Conservation (phyloP, 768 basidiomycete species). For the Lactarius indigo region DNA sequence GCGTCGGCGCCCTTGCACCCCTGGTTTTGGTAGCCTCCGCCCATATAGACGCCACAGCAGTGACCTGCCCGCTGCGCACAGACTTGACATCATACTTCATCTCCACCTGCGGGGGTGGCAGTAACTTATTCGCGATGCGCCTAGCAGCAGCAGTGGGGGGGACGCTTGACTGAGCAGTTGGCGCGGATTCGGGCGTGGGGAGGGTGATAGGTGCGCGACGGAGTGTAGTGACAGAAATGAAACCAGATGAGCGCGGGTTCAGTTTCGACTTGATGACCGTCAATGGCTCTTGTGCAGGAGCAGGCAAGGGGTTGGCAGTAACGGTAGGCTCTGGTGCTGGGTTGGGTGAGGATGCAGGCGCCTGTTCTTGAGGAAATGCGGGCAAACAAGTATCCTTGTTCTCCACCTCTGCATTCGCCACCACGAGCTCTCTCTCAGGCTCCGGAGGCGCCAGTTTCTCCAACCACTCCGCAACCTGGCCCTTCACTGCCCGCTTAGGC, state of each 20-base stretch:
- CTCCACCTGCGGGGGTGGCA: slow-evolving; percentile 38
- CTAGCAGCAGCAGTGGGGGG: background rate
- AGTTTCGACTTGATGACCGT: slow-evolving; percentile 26
- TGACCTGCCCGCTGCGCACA: slow-evolving; percentile 69
- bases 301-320: background rate
- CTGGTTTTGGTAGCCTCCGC: slow-evolving; percentile 31
- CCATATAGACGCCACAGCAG: slow-evolving; percentile 73
- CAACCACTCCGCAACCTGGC: slow-evolving; percentile 75
- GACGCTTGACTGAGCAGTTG: too few species aligned
- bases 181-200: background rate
- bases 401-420: background rate
- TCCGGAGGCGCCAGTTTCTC: slow-evolving; percentile 58
- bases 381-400: background rate
- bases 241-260: slow-evolving; percentile 75
- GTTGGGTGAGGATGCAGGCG: background rate
- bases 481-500: slow-evolving; percentile 51
- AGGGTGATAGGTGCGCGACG: slow-evolving; percentile 29
- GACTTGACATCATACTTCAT: slow-evolving; percentile 73
- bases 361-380: background rate
- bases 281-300: too few species aligned
- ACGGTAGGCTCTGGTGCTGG: background rate
- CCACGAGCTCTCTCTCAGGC: background rate
- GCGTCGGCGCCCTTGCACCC: background rate
- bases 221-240: slow-evolving; percentile 59
- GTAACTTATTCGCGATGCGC: background rate